Percentiles rank a stretch among this genome's conserved stretches.
Conservation (phyloP, 345 rosid genomes). For the Anastatica hierochuntica region DNA sequence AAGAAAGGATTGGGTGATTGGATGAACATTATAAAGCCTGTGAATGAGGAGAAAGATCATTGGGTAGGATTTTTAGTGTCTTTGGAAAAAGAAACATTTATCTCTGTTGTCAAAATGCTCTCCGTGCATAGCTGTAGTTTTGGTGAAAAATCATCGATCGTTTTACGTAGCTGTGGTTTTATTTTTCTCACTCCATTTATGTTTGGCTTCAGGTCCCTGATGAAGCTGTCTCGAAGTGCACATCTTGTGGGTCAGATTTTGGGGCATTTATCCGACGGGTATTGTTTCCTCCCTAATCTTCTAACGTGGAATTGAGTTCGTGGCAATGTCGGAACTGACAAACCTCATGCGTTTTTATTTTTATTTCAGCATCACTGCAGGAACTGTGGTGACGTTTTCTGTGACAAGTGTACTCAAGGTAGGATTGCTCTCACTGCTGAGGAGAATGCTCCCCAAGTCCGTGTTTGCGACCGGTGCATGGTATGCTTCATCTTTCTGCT, state of each 20-base stretch:
- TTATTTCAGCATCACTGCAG: conserved; percentile 92
- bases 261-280: conserved; percentile 85
- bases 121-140: too few relatives aligned
- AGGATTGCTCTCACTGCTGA: conserved; percentile 93
- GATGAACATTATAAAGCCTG: conserved; percentile 88
- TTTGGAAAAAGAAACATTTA: not conserved
- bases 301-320: conserved; percentile 1
- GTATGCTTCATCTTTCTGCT: conserved; percentile 30
- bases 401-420: conserved; percentile 95
- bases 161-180: conserved; percentile 3
- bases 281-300: not conserved
- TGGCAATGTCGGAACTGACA: not conserved
- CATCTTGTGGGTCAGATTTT: conserved; percentile 78
- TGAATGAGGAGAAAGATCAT: conserved; percentile 93
- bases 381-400: conserved; percentile 96
- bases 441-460: conserved; percentile 84
- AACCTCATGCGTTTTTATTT: conserved; percentile 3
- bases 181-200: not conserved
- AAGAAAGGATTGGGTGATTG: conserved; percentile 77
- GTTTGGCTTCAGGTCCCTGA: conserved; percentile 60
- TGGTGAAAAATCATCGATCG: not conserved
- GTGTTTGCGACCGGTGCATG: conserved; percentile 96
- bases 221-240: conserved; percentile 84
- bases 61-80: conserved; percentile 35
- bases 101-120: not conserved